A percentile compares a stretch with the other conserved stretches of the same genome.
These are phyloP conservation scores for Ceratocystis lukuohia DNA, from an alignment of 2,329 filamentous ascomycete genomes.

Conservation along the genomic window DNA sequence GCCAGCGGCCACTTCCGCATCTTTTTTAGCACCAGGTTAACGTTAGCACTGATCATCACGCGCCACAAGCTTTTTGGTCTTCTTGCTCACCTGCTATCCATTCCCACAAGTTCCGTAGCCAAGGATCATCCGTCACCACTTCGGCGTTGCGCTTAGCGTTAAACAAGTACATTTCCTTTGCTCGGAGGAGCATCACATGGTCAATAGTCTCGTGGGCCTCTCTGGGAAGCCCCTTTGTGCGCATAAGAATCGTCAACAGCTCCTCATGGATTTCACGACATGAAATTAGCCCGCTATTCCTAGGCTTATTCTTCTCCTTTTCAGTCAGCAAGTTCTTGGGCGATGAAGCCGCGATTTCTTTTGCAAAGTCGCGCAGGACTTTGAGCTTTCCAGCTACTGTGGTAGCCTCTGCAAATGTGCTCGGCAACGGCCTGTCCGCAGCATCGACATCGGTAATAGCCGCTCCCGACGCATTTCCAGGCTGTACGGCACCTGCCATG, in stretches of 20 bases:
- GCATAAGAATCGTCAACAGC: slow-evolving; percentile 34
- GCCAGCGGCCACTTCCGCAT: slow-evolving; percentile 49
- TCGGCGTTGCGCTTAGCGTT: slow-evolving; percentile 51
- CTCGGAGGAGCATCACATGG: slow-evolving; percentile 45
- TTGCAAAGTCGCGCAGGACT: slow-evolving; percentile 31
- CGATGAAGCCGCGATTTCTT: slow-evolving; percentile 7
- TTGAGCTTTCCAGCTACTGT: slow-evolving; percentile 38
- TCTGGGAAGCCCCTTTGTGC: slow-evolving; percentile 35
- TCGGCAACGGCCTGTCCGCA: slow-evolving; percentile 28
- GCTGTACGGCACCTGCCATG: slow-evolving; percentile 30
- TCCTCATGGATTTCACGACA: slow-evolving; percentile 46
- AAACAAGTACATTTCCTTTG: slow-evolving; percentile 49
- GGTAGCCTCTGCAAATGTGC: slow-evolving; percentile 30
- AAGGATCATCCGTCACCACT: slow-evolving; percentile 57
- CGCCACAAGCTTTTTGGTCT: too few relatives aligned
- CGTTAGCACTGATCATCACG: background rate
- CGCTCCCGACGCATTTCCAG: background rate
- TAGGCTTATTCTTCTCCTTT: slow-evolving; percentile 16
- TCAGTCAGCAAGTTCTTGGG: slow-evolving; percentile 12
- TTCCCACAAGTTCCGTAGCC: slow-evolving; percentile 67
- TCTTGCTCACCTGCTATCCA: slow-evolving; percentile 49
- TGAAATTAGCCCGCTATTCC: slow-evolving; percentile 28
- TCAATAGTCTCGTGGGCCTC: slow-evolving; percentile 41
- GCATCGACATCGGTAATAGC: slow-evolving; percentile 29
- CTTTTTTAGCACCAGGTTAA: slow-evolving; percentile 26